These are phyloP conservation scores for Candida vaughaniae DNA, from an alignment of 805 yeast species.

Conservation along the genomic window DNA sequence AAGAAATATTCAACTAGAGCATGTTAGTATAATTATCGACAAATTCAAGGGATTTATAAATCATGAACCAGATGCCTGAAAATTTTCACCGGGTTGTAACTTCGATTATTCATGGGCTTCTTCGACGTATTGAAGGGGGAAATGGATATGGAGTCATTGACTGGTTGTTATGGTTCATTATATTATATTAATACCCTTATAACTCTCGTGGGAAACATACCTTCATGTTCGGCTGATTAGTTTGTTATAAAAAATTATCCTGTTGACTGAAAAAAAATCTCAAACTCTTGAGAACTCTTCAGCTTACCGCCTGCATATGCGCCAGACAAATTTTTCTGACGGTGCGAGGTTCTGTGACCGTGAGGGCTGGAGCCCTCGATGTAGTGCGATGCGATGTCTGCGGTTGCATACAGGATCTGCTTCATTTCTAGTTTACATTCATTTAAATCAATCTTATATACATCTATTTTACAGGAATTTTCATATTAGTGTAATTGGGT, in stretches of 20 bases:
- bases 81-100: too few relatives aligned
- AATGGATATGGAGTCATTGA: too few relatives aligned
- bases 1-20: slow-evolving; percentile 97
- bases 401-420: too few relatives aligned
- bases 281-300: slow-evolving; percentile 2
- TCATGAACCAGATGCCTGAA: too few relatives aligned
- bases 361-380: slow-evolving; percentile 6
- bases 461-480: background rate
- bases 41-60: too few relatives aligned
- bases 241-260: slow-evolving; percentile 13
- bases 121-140: background rate
- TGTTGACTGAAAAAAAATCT: slow-evolving; percentile 14
- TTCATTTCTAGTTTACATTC: too few relatives aligned
- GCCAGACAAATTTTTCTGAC: background rate
- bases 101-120: too few relatives aligned
- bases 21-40: slow-evolving; percentile 15
- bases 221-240: slow-evolving; percentile 40
- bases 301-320: slow-evolving; percentile 4
- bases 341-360: slow-evolving; percentile 6
- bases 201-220: slow-evolving; percentile 41
- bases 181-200: too few relatives aligned
- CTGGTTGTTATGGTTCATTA: too few relatives aligned
- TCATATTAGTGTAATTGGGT: background rate
- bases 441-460: background rate
- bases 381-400: too few relatives aligned